Base-by-base conservation (phyloP, 176 grass and related monocot species). In the Oryza coarctata region DNA sequence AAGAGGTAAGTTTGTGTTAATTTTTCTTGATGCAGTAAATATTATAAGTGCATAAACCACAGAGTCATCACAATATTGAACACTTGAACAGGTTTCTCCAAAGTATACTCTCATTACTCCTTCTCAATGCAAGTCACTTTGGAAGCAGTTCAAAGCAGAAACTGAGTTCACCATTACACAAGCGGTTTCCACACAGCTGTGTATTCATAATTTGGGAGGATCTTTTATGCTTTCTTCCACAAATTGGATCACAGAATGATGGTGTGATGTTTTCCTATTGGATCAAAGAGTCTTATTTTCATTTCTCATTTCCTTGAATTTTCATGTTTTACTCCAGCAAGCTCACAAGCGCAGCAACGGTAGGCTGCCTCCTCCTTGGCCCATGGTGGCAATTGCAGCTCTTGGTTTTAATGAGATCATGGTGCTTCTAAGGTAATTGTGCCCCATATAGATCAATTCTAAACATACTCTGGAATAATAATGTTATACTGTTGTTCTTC, bases 341-440 rank as follows among this genome's bases (percentile, higher is more conserved):
- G 95, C 90, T 73, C 88, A 94, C 52, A 94, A 26, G 55, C 92
- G 69, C 2, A 68, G 80, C 43, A 93, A 92, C 60, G 92, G 85
- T 40, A 86, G 73, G 83, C 61, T 97, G 83, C 95, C 95, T 89
- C 88, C 95, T 87, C 86, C 90, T 63, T 97, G 92, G 92, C 92
- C 92, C 62, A 85, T 97, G 79, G 80, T 87, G 87, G 90, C 86
- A 71, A 97, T 97, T 18, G 70, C 90, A 43, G 47, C 88, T 80
- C 90, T 97, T 75, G 95, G 95, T 77, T 97, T 97, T 77, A 94
- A 97, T 92, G 95, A 97, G 85, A 82, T 97, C 45, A 97, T 97
- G 95, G 1, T 20, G 68, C 68, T 90, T 60, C 47, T 90, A 14
- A 90, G 85, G 73, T 92, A 84, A 47, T 26, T 40, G 57, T 40